A percentile compares a stretch with the other conserved stretches of the same genome.
phyloP scores from a whole-genome alignment of 139 green algal species.

The Closterium sp. region DNA sequence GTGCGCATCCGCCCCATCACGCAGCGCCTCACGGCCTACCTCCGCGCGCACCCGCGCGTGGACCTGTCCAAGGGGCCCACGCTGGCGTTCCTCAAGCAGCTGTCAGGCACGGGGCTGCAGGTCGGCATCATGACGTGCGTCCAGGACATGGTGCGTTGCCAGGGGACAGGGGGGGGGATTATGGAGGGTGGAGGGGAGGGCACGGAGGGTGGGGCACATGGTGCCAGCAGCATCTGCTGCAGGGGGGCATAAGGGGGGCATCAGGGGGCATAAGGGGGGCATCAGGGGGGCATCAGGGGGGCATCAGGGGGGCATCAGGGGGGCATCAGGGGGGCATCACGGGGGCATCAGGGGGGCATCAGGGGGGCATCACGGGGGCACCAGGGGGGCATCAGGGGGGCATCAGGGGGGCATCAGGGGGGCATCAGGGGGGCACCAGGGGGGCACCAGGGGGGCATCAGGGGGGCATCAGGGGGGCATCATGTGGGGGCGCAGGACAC shows the following conservation, averaged over 20 bases:
- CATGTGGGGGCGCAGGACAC: neutral
- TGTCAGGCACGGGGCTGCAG: neutral
- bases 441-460: too few species aligned
- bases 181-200: neutral
- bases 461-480: too few species aligned
- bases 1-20: slow-evolving; percentile 9
- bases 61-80: neutral
- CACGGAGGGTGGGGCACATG: neutral
- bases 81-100: neutral
- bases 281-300: too few species aligned
- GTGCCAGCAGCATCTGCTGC: neutral
- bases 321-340: too few species aligned
- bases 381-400: too few species aligned
- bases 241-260: neutral
- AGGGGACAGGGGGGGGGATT: neutral
- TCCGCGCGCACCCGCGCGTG: neutral
- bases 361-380: too few species aligned
- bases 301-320: too few species aligned
- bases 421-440: too few species aligned
- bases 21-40: neutral
- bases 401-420: too few species aligned
- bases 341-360: too few species aligned
- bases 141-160: slow-evolving; percentile 16
- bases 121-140: neutral
- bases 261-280: too few species aligned